phyloP scores from a whole-genome alignment of 2,329 filamentous ascomycete species.

The Scleromitrula shiraiana region DNA sequence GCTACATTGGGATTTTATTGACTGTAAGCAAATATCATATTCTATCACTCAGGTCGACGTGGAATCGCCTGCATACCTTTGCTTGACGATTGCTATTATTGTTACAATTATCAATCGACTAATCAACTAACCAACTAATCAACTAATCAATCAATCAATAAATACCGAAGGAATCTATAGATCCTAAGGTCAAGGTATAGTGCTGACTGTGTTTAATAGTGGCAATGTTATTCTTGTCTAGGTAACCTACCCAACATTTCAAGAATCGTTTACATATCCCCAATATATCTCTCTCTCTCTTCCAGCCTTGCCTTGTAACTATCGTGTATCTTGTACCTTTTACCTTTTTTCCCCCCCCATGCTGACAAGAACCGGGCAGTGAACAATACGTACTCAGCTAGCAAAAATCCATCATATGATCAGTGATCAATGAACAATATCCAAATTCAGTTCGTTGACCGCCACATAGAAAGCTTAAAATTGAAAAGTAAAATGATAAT shows the following conservation, averaged over 20 bases:
- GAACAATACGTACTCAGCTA: not conserved
- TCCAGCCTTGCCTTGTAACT: not conserved
- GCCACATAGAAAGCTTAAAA: not conserved
- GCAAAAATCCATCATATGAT: constrained; percentile 9
- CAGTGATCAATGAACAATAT: not conserved
- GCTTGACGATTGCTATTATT: not conserved
- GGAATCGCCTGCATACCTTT: too few species aligned
- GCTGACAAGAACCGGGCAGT: too few species aligned
- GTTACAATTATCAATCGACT: too few species aligned
- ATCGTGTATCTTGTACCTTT: not conserved
- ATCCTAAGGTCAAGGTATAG: constrained; percentile 1
- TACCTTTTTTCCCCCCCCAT: not conserved
- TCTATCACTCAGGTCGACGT: too few species aligned
- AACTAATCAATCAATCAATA: not conserved
- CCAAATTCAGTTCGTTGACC: not conserved
- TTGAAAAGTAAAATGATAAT: not conserved
- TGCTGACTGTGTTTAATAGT: constrained; percentile 7
- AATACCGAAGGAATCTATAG: not conserved
- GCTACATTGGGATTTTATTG: too few species aligned
- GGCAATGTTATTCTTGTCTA: not conserved
- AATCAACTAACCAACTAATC: too few species aligned
- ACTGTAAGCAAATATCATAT: too few species aligned
- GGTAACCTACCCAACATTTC: not conserved
- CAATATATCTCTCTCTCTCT: too few species aligned
- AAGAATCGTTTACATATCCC: not conserved